Base-by-base conservation (phyloP, 2,329 filamentous ascomycete species). In the Neodidymelliopsis sp. region DNA sequence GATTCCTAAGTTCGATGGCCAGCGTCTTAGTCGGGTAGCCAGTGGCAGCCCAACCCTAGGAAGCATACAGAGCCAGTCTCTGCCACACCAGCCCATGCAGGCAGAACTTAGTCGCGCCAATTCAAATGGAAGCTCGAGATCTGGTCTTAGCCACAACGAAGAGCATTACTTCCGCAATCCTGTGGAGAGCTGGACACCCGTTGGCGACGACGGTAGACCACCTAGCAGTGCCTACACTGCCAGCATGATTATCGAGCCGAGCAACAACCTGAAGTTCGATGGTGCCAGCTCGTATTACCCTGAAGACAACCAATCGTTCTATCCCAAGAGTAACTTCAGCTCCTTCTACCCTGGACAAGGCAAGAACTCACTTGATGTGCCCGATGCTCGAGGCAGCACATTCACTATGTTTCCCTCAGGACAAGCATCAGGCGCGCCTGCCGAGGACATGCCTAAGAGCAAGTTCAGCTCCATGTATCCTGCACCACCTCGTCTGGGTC, bases 21-120 rank as follows among this genome's bases (percentile, higher is more conserved):
- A 84, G 37, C 81, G 82, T 20, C 76, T 91, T 60, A 87, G 81
- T 62, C 80, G 82, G 15, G 89, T 92, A 22, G 81, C 82, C 37
- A 84, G 85, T 4, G 85, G 83, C 38, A 90, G 87, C 62, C 88
- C 89, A 1, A 86, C 86, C 1, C 81, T 91, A 35, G 81, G 84
- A 8, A 80, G 85, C 51, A 23, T 47, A 6, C 84, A 83, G 36
- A 72, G 60, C 22, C 74, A 76, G 45, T 72, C 75, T 35, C 57
- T 79, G 35, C 65, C 69, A 38, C 57, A 60, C 30, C 62, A 69
- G 42, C 66, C 69, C 5, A 74, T 74, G 72, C 65, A 70, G 47
- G 71, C 71, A 18, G 65, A 74, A 52, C 63, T 74, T 27, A 65
- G 60, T 12, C 66, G 72, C 30, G 70, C 69, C 29, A 71, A 71